Conservation (phyloP, 352 stramenopile genomes). For the Halophytophthora polymorphica region DNA sequence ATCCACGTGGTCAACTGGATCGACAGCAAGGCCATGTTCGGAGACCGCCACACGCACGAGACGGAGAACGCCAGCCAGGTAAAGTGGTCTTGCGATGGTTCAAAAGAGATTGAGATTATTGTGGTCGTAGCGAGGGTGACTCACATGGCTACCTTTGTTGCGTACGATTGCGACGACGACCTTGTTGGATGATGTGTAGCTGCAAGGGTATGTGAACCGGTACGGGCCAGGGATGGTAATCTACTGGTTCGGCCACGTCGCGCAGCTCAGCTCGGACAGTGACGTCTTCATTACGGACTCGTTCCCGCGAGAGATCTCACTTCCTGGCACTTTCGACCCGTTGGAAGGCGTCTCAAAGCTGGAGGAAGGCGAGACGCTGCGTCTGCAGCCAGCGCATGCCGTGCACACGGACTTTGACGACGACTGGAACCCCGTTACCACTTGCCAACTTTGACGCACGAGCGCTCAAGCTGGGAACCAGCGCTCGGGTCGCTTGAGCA, state of each 20-base stretch:
- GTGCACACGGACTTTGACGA: conserved; percentile 35
- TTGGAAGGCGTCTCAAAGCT: conserved; percentile 16
- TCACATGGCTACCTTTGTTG: conserved; percentile 2
- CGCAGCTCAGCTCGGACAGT: conserved; percentile 45
- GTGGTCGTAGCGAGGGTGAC: not conserved
- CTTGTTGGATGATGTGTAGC: conserved; percentile 23
- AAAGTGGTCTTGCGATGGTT: not conserved
- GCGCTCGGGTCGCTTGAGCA: no score
- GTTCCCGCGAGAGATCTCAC: conserved; percentile 50
- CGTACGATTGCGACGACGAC: not conserved
- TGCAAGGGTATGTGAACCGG: conserved; percentile 79
- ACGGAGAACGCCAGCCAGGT: conserved; percentile 70
- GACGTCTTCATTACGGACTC: conserved; percentile 62
- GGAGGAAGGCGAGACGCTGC: conserved; percentile 15
- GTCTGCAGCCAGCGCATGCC: conserved; percentile 14
- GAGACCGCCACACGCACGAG: conserved; percentile 74
- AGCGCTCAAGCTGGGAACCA: not conserved
- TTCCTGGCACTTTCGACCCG: conserved; percentile 52
- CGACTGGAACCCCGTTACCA: conserved; percentile 40
- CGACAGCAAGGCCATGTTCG: conserved; percentile 91
- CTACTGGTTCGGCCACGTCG: conserved; percentile 83
- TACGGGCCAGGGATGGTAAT: conserved; percentile 87
- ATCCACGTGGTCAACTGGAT: conserved; percentile 86
- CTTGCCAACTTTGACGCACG: conserved; percentile 22
- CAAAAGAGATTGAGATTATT: not conserved